Evolutionary conservation across 2,329 filamentous ascomycete genomes (phyloP).

Genomic region (Trichophyton benhamiae): DNA sequence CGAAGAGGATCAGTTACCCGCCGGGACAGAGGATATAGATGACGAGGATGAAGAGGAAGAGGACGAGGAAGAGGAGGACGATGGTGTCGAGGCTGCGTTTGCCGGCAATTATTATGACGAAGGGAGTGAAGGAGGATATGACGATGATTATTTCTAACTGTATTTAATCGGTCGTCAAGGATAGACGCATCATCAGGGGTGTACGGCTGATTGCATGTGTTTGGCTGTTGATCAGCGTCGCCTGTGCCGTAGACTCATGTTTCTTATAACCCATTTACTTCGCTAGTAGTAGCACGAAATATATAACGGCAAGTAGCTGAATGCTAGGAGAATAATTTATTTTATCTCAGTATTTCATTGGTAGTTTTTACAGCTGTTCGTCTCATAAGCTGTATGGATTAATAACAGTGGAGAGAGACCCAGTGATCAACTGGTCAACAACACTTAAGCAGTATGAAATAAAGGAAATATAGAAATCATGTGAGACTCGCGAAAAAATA

Average conservation of each 20-base stretch:
- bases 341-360: not conserved
- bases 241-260: not conserved
- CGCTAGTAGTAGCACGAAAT: not conserved
- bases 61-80: constrained; percentile 23
- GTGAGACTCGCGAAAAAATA: not conserved
- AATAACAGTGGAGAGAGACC: not conserved
- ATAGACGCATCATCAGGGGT: not conserved
- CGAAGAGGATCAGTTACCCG: constrained; percentile 13
- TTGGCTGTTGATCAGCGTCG: not conserved
- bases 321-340: not conserved
- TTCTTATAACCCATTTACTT: not conserved
- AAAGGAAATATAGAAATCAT: not conserved
- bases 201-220: not conserved
- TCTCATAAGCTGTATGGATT: not conserved
- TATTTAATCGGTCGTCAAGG: not conserved
- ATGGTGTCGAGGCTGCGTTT: constrained; percentile 26
- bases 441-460: not conserved
- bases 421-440: not conserved
- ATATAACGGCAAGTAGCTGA: no score
- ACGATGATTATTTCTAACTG: constrained; percentile 18
- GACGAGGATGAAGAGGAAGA: constrained; percentile 24
- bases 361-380: not conserved
- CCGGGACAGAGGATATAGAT: constrained; percentile 19
- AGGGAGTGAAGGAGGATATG: constrained; percentile 26
- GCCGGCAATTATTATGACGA: constrained; percentile 25